Conservation (phyloP, 2,329 filamentous ascomycete genomes). For the Cordyceps tenuipes region DNA sequence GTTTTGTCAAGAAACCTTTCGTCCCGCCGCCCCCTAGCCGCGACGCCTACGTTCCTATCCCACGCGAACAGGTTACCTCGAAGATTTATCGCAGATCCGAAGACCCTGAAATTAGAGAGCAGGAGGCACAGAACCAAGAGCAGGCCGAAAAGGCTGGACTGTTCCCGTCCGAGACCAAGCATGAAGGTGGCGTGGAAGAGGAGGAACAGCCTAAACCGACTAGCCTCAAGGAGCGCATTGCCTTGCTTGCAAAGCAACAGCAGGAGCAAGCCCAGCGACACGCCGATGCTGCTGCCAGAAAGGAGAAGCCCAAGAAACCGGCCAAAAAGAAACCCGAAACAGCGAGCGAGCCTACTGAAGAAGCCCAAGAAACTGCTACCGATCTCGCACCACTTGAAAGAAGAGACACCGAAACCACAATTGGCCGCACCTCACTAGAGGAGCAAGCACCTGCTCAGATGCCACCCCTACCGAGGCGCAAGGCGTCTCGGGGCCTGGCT, state of each 20-base stretch:
- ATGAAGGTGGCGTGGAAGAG: slow-evolving; percentile 44
- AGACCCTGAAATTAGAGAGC: slow-evolving; percentile 63
- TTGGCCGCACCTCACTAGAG: slow-evolving; percentile 44
- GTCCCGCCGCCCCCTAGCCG: slow-evolving; percentile 90
- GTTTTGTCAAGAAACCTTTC: slow-evolving; percentile 94
- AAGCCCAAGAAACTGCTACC: slow-evolving; percentile 16
- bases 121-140: slow-evolving; percentile 56
- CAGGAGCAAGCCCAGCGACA: slow-evolving; percentile 78
- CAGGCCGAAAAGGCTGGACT: slow-evolving; percentile 62
- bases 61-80: slow-evolving; percentile 58
- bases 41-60: slow-evolving; percentile 78
- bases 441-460: slow-evolving; percentile 25
- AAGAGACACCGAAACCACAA: slow-evolving; percentile 38
- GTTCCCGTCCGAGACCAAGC: slow-evolving; percentile 27
- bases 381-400: slow-evolving; percentile 35
- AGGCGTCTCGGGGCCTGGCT: slow-evolving; percentile 39
- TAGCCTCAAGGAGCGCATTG: slow-evolving; percentile 91
- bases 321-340: slow-evolving; percentile 59
- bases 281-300: slow-evolving; percentile 68
- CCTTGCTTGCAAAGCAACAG: slow-evolving; percentile 87
- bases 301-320: slow-evolving; percentile 74
- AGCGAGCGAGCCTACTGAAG: slow-evolving; percentile 19
- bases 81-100: slow-evolving; percentile 83
- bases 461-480: slow-evolving; percentile 41
- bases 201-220: slow-evolving; percentile 87